A percentile compares a stretch with the other conserved stretches of the same genome.
phyloP scores from a whole-genome alignment of 164 flowering plant species.

The Pachysandra terminalis region DNA sequence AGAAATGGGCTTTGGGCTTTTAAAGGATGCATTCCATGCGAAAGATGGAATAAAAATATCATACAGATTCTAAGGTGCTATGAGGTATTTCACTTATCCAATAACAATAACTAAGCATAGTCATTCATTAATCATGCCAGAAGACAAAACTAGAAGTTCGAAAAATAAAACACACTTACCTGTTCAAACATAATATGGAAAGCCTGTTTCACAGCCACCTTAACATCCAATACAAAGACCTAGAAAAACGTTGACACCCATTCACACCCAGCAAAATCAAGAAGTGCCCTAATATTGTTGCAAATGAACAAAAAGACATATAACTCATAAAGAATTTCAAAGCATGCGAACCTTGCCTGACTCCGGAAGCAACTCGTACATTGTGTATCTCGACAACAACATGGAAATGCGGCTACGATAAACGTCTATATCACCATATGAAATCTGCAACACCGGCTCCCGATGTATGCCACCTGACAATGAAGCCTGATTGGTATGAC shows the following conservation, averaged over 20 bases:
- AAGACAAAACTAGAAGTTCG: too few species aligned
- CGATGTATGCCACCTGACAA: too few species aligned
- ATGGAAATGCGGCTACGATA: slow-evolving; percentile 25
- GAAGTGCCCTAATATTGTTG: slow-evolving; percentile 1
- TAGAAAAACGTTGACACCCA: slow-evolving; percentile 20
- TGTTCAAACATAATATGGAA: slow-evolving; percentile 80
- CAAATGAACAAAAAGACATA: too few species aligned
- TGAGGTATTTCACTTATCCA: too few species aligned
- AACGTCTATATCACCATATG: slow-evolving; percentile 25
- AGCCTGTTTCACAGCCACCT: too few species aligned
- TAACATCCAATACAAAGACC: slow-evolving; percentile 75
- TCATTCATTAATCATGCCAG: too few species aligned
- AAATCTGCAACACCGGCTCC: slow-evolving; percentile 14
- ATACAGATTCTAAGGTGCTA: too few species aligned
- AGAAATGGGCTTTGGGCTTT: too few species aligned
- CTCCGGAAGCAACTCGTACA: slow-evolving; percentile 53
- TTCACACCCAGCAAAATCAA: not conserved
- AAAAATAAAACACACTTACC: slow-evolving; percentile 47
- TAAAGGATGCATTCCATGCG: too few species aligned
- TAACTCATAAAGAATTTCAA: slow-evolving; percentile 11
- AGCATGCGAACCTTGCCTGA: slow-evolving; percentile 89
- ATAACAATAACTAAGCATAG: too few species aligned
- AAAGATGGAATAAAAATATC: too few species aligned
- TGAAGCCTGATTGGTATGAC: too few species aligned
- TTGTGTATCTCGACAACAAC: slow-evolving; percentile 34